These are phyloP conservation scores for Cutaneotrichosporon arboriforme DNA, from an alignment of 1,284 basidiomycete species.

Conservation along the genomic window DNA sequence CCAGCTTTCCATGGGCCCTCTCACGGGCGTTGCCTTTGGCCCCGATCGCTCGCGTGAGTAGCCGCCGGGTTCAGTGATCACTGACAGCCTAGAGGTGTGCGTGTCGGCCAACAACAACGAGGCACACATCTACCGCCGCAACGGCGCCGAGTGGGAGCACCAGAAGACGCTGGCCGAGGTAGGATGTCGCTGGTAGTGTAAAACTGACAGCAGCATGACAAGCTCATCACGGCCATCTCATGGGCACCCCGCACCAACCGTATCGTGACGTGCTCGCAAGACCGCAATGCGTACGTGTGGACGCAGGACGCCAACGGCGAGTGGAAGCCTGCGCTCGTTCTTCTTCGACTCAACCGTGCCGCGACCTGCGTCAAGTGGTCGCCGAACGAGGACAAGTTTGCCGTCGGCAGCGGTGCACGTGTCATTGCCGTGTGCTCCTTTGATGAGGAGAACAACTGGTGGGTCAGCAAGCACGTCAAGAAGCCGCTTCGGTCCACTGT, in stretches of 20 bases:
- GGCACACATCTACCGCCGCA: constrained; percentile 70
- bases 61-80: neutral
- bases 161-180: constrained; percentile 83
- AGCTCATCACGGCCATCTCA: constrained; percentile 95
- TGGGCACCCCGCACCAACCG: constrained; percentile 96
- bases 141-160: constrained; percentile 63
- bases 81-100: constrained; percentile 65
- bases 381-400: constrained; percentile 97
- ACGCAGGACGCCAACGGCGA: constrained; percentile 64
- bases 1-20: constrained; percentile 71
- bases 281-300: constrained; percentile 99
- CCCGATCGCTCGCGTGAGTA: constrained; percentile 75
- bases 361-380: constrained; percentile 96
- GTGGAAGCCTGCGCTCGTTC: constrained; percentile 97
- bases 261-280: constrained; percentile 97
- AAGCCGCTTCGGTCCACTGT: constrained; percentile 94
- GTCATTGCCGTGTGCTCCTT: constrained; percentile 92
- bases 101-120: constrained; percentile 88
- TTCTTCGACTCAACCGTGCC: constrained; percentile 90
- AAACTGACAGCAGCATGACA: constrained; percentile 72
- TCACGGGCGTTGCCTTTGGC: constrained; percentile 90
- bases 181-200: constrained; percentile 21
- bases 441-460: constrained; percentile 97
- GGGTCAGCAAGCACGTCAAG: constrained; percentile 96
- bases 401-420: constrained; percentile 91